These are phyloP conservation scores for Arabis alpina DNA, from an alignment of 345 rosid genomes.

Conservation along the genomic window DNA sequence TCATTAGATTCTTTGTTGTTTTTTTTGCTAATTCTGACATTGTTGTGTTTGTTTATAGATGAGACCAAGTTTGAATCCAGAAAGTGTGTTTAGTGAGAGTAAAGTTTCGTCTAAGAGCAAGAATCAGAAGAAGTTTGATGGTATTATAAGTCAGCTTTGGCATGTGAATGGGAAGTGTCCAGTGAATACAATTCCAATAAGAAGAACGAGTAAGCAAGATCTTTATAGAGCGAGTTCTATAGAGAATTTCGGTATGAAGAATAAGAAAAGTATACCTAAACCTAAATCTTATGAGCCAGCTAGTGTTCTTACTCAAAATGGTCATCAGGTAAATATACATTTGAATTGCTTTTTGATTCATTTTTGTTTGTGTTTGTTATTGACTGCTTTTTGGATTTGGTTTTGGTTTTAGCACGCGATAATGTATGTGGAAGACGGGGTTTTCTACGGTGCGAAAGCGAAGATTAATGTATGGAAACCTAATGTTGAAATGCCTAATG, in stretches of 20 bases:
- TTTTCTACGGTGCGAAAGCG: conserved; percentile 72
- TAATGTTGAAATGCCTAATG: conserved; percentile 63
- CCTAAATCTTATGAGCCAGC: conserved; percentile 66
- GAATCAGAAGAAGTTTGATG: conserved; percentile 39
- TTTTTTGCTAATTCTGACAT: conserved; percentile 15
- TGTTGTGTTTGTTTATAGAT: conserved; percentile 42
- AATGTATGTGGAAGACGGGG: conserved; percentile 66
- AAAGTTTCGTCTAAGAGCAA: conserved; percentile 38
- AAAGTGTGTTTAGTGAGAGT: conserved; percentile 62
- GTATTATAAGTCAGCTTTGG: conserved; percentile 53
- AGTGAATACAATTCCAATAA: conserved; percentile 57
- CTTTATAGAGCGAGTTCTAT: conserved; percentile 57
- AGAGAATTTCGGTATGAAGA: conserved; percentile 64
- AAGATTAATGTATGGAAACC: conserved; percentile 81
- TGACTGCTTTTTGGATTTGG: background rate
- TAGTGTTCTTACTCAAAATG: conserved; percentile 59
- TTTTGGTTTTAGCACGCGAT: conserved; percentile 58
- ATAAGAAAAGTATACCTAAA: conserved; percentile 49
- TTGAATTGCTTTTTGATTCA: background rate
- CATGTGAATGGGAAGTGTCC: conserved; percentile 64
- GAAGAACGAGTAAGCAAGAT: conserved; percentile 60
- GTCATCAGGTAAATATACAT: conserved; percentile 46
- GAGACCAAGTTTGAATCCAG: conserved; percentile 63
- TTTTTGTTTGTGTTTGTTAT: background rate
- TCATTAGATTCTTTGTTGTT: background rate